Evolutionary conservation across 179 eudicot genomes (phyloP).

Genomic region (Nepenthes alata): DNA sequence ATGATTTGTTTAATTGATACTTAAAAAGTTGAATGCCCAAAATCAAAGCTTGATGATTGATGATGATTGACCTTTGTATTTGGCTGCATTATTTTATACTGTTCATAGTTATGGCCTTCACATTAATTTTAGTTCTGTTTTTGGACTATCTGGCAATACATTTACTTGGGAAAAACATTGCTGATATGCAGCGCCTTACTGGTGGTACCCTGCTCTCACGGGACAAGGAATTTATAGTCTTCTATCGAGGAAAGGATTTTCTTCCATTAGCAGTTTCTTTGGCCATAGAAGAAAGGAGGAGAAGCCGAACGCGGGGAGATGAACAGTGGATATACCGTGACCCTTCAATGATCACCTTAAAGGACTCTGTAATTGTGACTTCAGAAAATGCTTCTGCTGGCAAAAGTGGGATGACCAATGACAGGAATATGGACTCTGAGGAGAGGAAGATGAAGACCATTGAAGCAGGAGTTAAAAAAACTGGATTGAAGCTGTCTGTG

Average conservation of each 20-base stretch:
- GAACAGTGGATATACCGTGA: conserved; percentile 13
- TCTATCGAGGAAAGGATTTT: conserved; percentile 95
- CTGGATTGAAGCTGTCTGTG: conserved; percentile 47
- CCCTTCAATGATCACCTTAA: conserved; percentile 15
- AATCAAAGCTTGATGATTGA: no score
- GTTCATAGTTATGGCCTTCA: no score
- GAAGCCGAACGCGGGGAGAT: conserved; percentile 19
- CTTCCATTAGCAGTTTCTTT: conserved; percentile 85
- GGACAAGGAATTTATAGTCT: conserved; percentile 66
- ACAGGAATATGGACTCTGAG: conserved; percentile 19
- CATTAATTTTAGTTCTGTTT: no score
- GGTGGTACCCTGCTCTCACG: conserved; percentile 84
- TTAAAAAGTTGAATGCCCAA: no score
- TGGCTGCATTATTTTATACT: no score
- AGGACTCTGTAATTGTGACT: conserved; percentile 12
- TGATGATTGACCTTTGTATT: no score
- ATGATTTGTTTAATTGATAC: no score
- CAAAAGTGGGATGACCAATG: conserved; percentile 18
- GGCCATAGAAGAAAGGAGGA: conserved; percentile 78
- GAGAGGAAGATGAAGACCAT: conserved; percentile 27
- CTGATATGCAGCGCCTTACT: conserved; percentile 58
- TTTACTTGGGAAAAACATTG: not conserved
- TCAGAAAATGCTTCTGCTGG: conserved; percentile 15
- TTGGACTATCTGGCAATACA: no score
- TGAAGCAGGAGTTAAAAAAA: conserved; percentile 40